Conservation (phyloP, 2,329 filamentous ascomycete species). For the Arthrinium phaeospermum region DNA sequence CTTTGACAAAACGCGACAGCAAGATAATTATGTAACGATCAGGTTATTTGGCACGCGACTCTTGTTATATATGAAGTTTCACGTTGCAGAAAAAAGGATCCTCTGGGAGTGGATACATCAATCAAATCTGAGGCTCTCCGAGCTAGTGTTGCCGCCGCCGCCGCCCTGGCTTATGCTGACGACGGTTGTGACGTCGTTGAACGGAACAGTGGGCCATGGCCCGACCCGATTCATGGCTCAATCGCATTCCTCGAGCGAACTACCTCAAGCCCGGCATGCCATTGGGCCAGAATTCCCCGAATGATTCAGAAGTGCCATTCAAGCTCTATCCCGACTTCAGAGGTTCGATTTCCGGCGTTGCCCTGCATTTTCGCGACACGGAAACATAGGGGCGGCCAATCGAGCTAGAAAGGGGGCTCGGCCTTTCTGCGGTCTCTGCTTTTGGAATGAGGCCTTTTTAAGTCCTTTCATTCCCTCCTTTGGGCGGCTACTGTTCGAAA, state of each 20-base stretch:
- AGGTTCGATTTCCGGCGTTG: neutral
- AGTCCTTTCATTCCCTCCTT: neutral
- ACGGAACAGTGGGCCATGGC: neutral
- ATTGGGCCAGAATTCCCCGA: neutral
- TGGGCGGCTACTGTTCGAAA: neutral
- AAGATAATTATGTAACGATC: neutral
- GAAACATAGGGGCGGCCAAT: neutral
- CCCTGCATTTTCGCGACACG: neutral
- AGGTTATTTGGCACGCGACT: neutral
- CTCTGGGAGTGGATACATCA: conserved; percentile 7
- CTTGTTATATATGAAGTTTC: neutral
- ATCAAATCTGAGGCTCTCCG: conserved; percentile 12
- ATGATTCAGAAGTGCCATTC: neutral
- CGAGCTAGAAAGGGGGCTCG: neutral
- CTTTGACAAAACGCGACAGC: neutral
- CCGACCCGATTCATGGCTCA: neutral
- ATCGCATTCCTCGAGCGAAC: neutral
- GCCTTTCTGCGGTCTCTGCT: neutral
- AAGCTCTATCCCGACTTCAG: neutral
- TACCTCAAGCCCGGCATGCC: neutral
- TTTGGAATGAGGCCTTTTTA: neutral
- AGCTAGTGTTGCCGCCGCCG: conserved; percentile 3
- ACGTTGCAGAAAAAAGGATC: neutral
- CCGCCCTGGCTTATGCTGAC: neutral
- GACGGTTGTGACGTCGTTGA: conserved; percentile 13